phyloP scores from a whole-genome alignment of 169 alveolate genomes.

The Plasmodium sp. region DNA sequence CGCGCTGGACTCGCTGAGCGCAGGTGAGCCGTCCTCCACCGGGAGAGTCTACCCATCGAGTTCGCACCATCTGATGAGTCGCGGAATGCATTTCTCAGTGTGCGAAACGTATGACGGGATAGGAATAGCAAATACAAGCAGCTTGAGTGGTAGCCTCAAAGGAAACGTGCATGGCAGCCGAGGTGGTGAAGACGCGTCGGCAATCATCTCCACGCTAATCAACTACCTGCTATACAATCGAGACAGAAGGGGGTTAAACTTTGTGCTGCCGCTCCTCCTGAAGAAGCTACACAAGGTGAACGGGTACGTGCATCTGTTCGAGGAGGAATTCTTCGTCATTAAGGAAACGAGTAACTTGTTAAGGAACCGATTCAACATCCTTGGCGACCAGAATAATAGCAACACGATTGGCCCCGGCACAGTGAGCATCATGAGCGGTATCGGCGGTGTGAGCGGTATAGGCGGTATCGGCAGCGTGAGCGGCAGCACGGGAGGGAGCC shows the following conservation, averaged over 20 bases:
- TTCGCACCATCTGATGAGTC: neutral
- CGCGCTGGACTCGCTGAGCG: neutral
- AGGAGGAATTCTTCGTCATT: constrained; percentile 41
- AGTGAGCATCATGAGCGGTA: too few species aligned
- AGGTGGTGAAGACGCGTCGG: neutral
- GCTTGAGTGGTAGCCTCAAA: neutral
- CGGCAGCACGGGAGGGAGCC: neutral
- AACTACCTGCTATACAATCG: constrained; percentile 17
- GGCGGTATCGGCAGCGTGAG: neutral
- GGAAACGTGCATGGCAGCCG: neutral
- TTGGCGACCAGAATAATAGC: constrained; percentile 23
- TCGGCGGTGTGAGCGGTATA: neutral
- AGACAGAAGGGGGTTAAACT: constrained; percentile 27
- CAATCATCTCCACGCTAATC: neutral
- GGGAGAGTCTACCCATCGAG: neutral
- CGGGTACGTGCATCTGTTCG: constrained; percentile 34
- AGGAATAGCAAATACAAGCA: neutral
- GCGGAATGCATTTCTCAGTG: neutral
- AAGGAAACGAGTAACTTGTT: constrained; percentile 39
- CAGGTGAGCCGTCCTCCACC: neutral
- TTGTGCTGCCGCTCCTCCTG: neutral
- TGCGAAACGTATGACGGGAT: neutral
- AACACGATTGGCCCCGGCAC: too few species aligned
- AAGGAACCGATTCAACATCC: constrained; percentile 45
- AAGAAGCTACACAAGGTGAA: constrained; percentile 30